phyloP scores from a whole-genome alignment of 495 filamentous ascomycete species.

The Aspergillus heteromorphus region DNA sequence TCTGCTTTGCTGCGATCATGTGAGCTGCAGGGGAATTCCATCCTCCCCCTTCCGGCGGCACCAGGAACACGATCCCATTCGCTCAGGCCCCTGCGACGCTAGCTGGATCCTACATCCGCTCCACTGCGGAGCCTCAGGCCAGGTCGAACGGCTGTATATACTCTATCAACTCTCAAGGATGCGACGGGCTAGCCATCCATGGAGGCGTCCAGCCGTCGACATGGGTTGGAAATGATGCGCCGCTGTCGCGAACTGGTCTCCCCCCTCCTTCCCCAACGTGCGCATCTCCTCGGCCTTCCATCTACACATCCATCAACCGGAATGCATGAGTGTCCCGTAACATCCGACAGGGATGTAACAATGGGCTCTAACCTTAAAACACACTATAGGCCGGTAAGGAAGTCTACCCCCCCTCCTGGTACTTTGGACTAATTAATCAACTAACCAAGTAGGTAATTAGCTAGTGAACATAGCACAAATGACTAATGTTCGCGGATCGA shows the following conservation, averaged over 20 bases:
- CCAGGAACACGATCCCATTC: constrained; percentile 13
- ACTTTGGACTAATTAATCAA: neutral
- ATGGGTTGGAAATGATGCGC: neutral
- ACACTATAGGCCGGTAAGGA: neutral
- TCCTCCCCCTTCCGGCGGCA: constrained; percentile 13
- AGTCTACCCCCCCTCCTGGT: neutral
- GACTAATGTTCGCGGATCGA: neutral
- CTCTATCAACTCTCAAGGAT: too few relatives aligned
- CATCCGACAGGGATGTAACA: neutral
- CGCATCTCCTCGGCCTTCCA: neutral
- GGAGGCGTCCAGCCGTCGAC: neutral
- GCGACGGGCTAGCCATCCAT: neutral
- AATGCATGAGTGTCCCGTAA: neutral
- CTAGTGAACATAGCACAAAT: neutral
- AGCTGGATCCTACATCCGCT: neutral
- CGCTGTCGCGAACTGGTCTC: neutral
- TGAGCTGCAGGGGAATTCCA: constrained; percentile 20
- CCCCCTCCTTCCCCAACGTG: neutral
- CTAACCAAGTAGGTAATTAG: too few relatives aligned
- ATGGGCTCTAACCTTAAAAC: neutral
- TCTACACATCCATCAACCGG: neutral
- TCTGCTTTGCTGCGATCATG: constrained; percentile 24
- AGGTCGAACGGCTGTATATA: neutral
- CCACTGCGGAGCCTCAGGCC: constrained; percentile 9
- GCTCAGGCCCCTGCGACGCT: neutral